Conservation (phyloP, 345 rosid species). For the Eucalyptus erythrocorys region DNA sequence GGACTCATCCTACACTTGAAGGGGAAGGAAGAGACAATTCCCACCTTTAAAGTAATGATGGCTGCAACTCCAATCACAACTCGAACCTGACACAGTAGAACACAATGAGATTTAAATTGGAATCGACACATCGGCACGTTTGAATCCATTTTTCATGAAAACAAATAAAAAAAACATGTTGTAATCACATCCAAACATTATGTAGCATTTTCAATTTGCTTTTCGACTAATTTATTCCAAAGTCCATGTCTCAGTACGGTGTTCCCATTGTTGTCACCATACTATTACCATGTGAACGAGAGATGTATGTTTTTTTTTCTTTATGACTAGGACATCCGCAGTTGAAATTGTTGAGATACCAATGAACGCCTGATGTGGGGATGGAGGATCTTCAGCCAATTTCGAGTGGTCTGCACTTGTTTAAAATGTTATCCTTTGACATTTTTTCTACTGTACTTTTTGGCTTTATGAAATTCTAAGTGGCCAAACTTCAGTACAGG, state of each 20-base stretch:
- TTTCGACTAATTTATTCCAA: background rate
- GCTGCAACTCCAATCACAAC: constrained; percentile 56
- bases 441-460: background rate
- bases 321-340: background rate
- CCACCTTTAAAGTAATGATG: constrained; percentile 71
- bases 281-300: background rate
- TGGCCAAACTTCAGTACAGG: background rate
- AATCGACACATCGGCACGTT: constrained; percentile 26
- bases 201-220: background rate
- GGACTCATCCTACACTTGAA: background rate
- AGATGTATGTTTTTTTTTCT: background rate
- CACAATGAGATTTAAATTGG: constrained; percentile 79
- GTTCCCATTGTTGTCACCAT: background rate
- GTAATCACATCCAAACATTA: background rate
- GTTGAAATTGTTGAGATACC: background rate
- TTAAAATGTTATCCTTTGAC: background rate
- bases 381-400: background rate
- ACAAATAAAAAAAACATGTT: constrained; percentile 1
- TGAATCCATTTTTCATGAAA: constrained; percentile 66
- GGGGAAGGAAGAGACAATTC: background rate
- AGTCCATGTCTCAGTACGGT: background rate
- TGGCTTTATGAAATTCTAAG: background rate
- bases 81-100: constrained; percentile 4
- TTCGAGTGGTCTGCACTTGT: background rate
- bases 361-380: background rate